Conservation (phyloP, 108 stramenopile species). For the Schizochytrium sp. region DNA sequence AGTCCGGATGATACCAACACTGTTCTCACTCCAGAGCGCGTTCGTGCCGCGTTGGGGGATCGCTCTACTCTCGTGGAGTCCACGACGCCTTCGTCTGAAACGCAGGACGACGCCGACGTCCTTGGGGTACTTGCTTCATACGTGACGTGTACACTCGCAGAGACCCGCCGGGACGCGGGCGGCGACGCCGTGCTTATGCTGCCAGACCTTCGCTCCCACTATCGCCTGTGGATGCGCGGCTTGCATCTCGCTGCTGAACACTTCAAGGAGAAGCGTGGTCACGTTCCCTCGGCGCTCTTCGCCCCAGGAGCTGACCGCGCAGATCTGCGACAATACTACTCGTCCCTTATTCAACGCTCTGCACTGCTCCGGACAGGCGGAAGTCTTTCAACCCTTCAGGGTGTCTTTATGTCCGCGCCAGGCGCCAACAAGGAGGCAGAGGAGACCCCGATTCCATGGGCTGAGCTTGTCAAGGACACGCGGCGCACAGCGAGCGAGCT, state of each 20-base stretch:
- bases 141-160: neutral
- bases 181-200: neutral
- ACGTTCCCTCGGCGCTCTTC: neutral
- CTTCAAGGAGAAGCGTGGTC: neutral
- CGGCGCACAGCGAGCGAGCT: neutral
- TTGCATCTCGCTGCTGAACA: neutral
- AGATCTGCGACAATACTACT: neutral
- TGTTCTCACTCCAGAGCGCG: neutral
- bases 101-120: neutral
- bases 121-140: neutral
- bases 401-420: neutral
- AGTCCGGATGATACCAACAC: neutral
- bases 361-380: neutral
- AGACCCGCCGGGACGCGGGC: neutral
- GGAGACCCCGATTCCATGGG: neutral
- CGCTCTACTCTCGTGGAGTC: neutral
- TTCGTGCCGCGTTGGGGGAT: neutral
- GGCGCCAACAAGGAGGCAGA: neutral
- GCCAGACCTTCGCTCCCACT: neutral
- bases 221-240: neutral
- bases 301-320: neutral
- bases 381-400: neutral
- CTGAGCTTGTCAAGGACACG: neutral
- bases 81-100: neutral
- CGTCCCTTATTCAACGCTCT: neutral